Evolutionary conservation across 768 basidiomycete genomes (phyloP).

Genomic region (Amanita exitialis): DNA sequence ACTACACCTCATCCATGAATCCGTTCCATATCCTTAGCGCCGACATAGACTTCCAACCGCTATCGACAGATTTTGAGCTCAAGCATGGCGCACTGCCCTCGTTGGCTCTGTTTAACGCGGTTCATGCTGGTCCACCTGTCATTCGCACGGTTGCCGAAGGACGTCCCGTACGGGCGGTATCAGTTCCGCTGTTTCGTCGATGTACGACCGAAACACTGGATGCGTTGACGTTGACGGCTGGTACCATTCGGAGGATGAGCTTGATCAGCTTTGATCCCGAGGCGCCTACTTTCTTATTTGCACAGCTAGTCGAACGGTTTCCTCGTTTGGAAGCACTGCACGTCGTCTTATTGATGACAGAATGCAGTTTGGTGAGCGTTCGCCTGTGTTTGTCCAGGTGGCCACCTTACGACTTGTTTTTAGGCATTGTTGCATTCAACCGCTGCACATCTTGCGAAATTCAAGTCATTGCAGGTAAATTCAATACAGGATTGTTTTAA

Average conservation of each 20-base stretch:
- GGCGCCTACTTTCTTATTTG: constrained; percentile 32
- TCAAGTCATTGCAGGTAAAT: constrained; percentile 23
- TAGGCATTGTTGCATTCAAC: constrained; percentile 34
- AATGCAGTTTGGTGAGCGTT: constrained; percentile 34
- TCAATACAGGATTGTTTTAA: background rate
- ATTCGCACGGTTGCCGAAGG: constrained; percentile 34
- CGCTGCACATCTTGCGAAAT: constrained; percentile 27
- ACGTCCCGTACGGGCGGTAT: constrained; percentile 39
- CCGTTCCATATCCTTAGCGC: constrained; percentile 11
- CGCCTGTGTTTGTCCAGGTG: background rate
- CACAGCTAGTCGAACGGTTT: constrained; percentile 36
- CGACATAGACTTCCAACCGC: background rate
- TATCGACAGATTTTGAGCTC: constrained; percentile 22
- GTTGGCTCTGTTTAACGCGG: constrained; percentile 40
- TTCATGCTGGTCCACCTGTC: constrained; percentile 37
- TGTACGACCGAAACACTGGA: constrained; percentile 31
- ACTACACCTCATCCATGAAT: constrained; percentile 16
- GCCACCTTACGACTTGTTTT: background rate
- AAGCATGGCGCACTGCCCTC: constrained; percentile 32
- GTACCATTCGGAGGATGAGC: constrained; percentile 38
- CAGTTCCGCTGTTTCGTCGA: constrained; percentile 39
- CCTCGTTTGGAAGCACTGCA: constrained; percentile 49
- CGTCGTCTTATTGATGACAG: constrained; percentile 43
- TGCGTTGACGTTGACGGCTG: constrained; percentile 27
- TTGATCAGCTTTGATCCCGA: constrained; percentile 47